Conservation (phyloP, 352 stramenopile genomes). For the Phytophthora agathidicida region DNA sequence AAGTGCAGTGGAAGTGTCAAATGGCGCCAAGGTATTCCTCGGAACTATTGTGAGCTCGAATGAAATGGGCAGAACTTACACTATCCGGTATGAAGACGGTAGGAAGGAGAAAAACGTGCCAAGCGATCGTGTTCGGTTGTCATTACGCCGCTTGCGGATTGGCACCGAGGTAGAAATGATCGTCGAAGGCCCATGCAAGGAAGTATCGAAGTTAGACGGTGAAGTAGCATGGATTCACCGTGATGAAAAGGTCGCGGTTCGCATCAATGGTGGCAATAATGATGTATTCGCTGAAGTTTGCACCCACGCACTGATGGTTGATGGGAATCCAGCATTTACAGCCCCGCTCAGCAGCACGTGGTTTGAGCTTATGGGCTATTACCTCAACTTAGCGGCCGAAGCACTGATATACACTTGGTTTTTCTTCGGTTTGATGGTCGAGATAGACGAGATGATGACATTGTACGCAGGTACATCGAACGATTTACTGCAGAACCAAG, state of each 20-base stretch:
- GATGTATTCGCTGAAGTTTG: slow-evolving; percentile 75
- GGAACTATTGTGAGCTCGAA: slow-evolving; percentile 49
- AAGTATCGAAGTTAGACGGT: slow-evolving; percentile 72
- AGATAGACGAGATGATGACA: slow-evolving; percentile 59
- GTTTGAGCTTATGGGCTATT: slow-evolving; percentile 60
- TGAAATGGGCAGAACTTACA: slow-evolving; percentile 56
- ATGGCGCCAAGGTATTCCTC: slow-evolving; percentile 51
- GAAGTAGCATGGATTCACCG: slow-evolving; percentile 79
- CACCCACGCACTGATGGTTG: slow-evolving; percentile 66
- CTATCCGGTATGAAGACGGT: slow-evolving; percentile 60
- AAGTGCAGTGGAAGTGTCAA: slow-evolving; percentile 58
- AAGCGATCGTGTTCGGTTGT: slow-evolving; percentile 58
- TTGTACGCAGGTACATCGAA: slow-evolving; percentile 36
- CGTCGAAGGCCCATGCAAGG: slow-evolving; percentile 72
- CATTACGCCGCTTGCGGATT: slow-evolving; percentile 56
- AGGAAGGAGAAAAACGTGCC: slow-evolving; percentile 64
- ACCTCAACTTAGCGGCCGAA: slow-evolving; percentile 54
- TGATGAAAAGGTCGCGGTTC: slow-evolving; percentile 67
- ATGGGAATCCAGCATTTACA: slow-evolving; percentile 64
- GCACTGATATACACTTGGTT: slow-evolving; percentile 62
- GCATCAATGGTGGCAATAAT: slow-evolving; percentile 66
- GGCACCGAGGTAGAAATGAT: slow-evolving; percentile 79
- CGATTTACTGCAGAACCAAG: slow-evolving; percentile 32
- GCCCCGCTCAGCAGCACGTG: slow-evolving; percentile 72
- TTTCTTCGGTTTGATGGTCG: slow-evolving; percentile 60